A percentile compares a stretch with the other conserved stretches of the same genome.
Conservation (phyloP, 176 grass and related monocot species). For the Musa schizocarpa region DNA sequence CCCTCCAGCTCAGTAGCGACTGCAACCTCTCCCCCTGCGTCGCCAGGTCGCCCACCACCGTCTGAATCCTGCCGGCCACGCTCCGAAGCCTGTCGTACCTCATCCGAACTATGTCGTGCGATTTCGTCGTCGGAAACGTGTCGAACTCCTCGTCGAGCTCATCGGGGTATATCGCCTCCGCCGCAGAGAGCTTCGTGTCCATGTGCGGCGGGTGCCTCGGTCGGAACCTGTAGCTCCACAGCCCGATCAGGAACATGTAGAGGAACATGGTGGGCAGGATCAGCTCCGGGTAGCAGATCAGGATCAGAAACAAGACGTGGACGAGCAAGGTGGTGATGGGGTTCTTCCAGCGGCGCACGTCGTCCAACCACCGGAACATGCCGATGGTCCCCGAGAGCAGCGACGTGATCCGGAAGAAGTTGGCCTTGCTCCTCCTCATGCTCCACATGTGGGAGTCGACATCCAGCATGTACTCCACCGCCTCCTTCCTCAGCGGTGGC, state of each 20-base stretch:
- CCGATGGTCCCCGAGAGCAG: constrained; percentile 14
- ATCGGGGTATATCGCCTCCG: constrained; percentile 31
- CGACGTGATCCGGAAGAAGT: constrained; percentile 24
- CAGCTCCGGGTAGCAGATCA: constrained; percentile 18
- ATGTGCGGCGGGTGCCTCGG: constrained; percentile 23
- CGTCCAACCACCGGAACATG: constrained; percentile 13
- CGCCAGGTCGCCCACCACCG: constrained; percentile 20
- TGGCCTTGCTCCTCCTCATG: constrained; percentile 23
- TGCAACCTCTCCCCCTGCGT: constrained; percentile 20
- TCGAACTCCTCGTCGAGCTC: constrained; percentile 96
- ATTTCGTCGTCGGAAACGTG: constrained; percentile 48
- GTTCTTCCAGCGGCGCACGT: constrained; percentile 19
- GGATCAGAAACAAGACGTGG: constrained; percentile 16
- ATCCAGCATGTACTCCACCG: constrained; percentile 25
- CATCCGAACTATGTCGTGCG: constrained; percentile 16
- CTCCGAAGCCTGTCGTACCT: constrained; percentile 20
- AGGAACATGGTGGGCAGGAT: constrained; percentile 16
- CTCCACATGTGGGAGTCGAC: constrained; percentile 24
- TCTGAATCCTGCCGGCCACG: constrained; percentile 17
- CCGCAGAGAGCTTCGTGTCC: constrained; percentile 17
- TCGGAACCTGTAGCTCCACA: constrained; percentile 15
- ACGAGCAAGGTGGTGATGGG: constrained; percentile 18
- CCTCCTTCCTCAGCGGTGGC: constrained; percentile 21
- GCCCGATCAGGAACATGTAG: constrained; percentile 20
- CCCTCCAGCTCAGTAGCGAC: constrained; percentile 18